These are phyloP conservation scores for Tricholoma flavovirens DNA, from an alignment of 768 basidiomycete genomes.

Conservation along the genomic window DNA sequence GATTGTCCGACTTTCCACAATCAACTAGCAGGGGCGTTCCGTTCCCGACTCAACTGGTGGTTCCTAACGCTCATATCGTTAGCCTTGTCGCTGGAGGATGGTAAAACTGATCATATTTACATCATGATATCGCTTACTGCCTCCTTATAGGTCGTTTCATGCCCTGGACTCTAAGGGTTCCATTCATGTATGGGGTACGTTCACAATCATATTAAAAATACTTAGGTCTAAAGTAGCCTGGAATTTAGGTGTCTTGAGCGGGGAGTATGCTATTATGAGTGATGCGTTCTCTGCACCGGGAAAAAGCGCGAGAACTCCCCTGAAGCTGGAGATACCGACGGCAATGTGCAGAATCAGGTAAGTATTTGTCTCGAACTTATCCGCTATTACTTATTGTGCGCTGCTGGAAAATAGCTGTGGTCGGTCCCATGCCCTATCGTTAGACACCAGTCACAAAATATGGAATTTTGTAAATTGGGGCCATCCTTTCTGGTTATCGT, in stretches of 20 bases:
- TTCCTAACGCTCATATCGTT: conserved; percentile 62
- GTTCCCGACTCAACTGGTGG: conserved; percentile 55
- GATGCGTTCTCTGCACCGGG: conserved; percentile 55
- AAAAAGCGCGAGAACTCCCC: conserved; percentile 47
- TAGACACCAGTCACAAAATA: conserved; percentile 54
- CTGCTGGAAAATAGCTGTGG: conserved; percentile 53
- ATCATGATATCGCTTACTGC: background rate
- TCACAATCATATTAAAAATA: background rate
- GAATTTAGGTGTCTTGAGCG: conserved; percentile 56
- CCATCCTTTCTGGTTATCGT: conserved; percentile 60
- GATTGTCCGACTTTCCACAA: conserved; percentile 34
- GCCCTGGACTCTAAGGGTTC: conserved; percentile 72
- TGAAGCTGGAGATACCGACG: conserved; percentile 52
- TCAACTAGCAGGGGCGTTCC: conserved; percentile 40
- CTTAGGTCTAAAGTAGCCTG: background rate
- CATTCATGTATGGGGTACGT: conserved; percentile 77
- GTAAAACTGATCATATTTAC: conserved; percentile 35
- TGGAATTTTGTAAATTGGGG: conserved; percentile 82
- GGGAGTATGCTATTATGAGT: conserved; percentile 31
- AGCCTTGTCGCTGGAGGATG: conserved; percentile 77
- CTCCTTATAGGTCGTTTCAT: conserved; percentile 68
- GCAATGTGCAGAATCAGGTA: conserved; percentile 65
- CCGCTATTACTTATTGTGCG: conserved; percentile 1
- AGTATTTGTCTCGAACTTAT: conserved; percentile 2
- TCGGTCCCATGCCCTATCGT: conserved; percentile 60